phyloP scores from a whole-genome alignment of 2,329 filamentous ascomycete genomes.

The Coniochaeta sp. region DNA sequence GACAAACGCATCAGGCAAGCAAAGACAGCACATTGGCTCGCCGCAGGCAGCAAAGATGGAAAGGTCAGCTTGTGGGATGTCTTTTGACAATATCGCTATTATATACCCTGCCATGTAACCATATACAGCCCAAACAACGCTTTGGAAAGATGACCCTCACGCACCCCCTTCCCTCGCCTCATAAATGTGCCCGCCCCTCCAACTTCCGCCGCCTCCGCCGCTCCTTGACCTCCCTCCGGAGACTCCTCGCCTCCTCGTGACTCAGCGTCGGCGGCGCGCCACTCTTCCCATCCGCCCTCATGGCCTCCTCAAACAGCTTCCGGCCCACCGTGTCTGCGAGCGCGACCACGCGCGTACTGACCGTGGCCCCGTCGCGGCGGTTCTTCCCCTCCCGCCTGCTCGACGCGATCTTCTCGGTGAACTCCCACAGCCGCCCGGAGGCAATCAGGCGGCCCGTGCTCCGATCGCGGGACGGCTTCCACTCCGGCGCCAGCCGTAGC shows the following conservation, averaged over 20 bases:
- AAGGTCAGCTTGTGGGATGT: constrained; percentile 95
- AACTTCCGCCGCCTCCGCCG: constrained; percentile 39
- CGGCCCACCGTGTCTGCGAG: constrained; percentile 69
- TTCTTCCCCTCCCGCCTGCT: constrained; percentile 91
- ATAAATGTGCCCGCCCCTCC: constrained; percentile 37
- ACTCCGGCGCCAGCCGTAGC: constrained; percentile 64
- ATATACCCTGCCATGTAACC: neutral
- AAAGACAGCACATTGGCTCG: constrained; percentile 76
- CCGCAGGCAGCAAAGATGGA: constrained; percentile 86
- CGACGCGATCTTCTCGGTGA: constrained; percentile 79
- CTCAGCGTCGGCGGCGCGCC: constrained; percentile 35
- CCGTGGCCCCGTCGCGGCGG: constrained; percentile 82
- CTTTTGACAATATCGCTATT: constrained; percentile 44
- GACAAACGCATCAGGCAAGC: constrained; percentile 57
- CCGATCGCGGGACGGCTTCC: constrained; percentile 62
- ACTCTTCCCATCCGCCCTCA: constrained; percentile 25
- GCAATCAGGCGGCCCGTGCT: constrained; percentile 54
- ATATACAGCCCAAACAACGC: neutral
- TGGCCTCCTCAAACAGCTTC: constrained; percentile 56
- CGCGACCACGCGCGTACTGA: constrained; percentile 70
- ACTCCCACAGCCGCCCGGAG: constrained; percentile 78
- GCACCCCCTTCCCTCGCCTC: neutral
- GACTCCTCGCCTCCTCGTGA: constrained; percentile 38
- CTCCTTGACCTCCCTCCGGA: constrained; percentile 35
- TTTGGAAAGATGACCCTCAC: neutral